These are phyloP conservation scores for Immersiporthe knoxdaviesiana DNA, from an alignment of 2,329 filamentous ascomycete species.

Conservation along the genomic window DNA sequence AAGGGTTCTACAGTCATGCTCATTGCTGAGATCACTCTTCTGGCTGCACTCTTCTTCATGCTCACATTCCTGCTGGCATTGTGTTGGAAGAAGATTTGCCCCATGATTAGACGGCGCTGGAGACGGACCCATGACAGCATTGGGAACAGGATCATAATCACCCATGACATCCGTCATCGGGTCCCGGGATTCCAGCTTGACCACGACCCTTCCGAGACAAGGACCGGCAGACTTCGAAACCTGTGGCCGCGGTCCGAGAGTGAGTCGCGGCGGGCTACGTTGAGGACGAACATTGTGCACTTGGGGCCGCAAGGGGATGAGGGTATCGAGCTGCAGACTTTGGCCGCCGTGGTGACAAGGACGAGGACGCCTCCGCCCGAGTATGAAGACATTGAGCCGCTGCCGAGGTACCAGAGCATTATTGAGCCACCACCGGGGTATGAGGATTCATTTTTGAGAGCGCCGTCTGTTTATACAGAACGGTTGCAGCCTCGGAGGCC, in stretches of 20 bases:
- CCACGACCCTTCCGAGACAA: not conserved
- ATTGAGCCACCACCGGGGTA: not conserved
- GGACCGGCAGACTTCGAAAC: not conserved
- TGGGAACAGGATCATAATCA: not conserved
- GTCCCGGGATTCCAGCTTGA: not conserved
- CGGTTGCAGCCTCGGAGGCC: not conserved
- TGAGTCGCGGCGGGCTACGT: not conserved
- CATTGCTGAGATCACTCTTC: not conserved
- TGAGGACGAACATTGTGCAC: not conserved
- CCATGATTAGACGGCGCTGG: not conserved
- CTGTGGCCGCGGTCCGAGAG: not conserved
- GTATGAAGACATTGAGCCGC: not conserved
- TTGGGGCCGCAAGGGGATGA: not conserved
- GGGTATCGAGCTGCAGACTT: not conserved
- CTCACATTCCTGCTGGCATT: not conserved
- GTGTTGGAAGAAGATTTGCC: not conserved
- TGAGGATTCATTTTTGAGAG: not conserved
- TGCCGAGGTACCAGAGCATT: not conserved
- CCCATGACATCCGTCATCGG: not conserved
- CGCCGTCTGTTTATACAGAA: not conserved
- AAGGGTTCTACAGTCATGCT: not conserved
- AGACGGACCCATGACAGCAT: no score
- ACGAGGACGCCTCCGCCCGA: not conserved
- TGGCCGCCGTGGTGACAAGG: not conserved
- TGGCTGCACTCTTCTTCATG: not conserved